Evolutionary conservation across 129 eudicot species (phyloP), one percentile per base, ranked within the genome.

Genomic region (Arctium lappa): DNA sequence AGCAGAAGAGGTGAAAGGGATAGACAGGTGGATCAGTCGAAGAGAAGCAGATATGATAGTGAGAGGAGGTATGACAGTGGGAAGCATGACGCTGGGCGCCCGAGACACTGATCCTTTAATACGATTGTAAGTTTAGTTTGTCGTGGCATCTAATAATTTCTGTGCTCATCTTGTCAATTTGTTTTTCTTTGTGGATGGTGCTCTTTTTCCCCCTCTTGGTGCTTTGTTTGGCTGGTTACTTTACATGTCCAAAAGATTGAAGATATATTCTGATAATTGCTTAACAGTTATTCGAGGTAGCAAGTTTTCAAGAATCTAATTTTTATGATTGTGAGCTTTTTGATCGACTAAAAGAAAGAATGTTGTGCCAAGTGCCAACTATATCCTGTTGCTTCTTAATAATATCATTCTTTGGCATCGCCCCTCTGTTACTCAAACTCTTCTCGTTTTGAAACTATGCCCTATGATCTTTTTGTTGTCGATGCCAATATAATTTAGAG

Each of bases 21-120:
- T 22, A 80, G 89, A 74, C 48, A 74, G 29, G 9, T 3, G n/a
- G 88, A 77, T 76, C 56, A 86, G 66, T 79, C 85, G 2, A 91
- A 91, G 94, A 91, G 94, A 86, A 84, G 82, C 77, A 87, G 90
- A 69, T 82, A 87, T 84, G 98, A 89, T 15, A 75, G 75, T 63
- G 92, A 86, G 60, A 88, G 80, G 81, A 80, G 86, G 84, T 81
- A 88, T 69, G 87, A 79, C 3, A 76, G 80, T 69, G 82, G 86
- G 72, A 85, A 74, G 82, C 79, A 72, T 82, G 91, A 82, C 38
- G 86, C 65, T 29, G 82, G 88, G 56, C 85, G 89, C 31, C 62
- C 89, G 4, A 87, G 93, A 78, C 92, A 60, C 62, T 86, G 84
- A 86, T 40, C 70, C 86, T 77, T 34, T 30, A 16, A 42, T 33